Percentiles rank a stretch among this genome's conserved stretches.
These are phyloP conservation scores for Aspergillus fructus DNA, from an alignment of 2,329 filamentous ascomycete species.

Conservation along the genomic window DNA sequence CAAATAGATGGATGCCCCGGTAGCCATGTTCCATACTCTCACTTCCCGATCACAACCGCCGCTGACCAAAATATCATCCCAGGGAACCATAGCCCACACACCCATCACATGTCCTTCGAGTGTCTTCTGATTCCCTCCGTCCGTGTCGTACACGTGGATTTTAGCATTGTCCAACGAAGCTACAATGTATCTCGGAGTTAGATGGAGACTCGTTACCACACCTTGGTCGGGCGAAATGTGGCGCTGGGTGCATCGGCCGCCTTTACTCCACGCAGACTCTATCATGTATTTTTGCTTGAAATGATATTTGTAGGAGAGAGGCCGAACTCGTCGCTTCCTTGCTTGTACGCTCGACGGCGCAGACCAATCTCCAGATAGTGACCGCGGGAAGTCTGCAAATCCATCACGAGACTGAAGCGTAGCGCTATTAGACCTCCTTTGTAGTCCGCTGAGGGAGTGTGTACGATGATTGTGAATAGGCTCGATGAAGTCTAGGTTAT, in stretches of 20 bases:
- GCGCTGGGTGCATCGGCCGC: conserved; percentile 76
- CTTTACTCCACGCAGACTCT: conserved; percentile 92
- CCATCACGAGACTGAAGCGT: conserved; percentile 45
- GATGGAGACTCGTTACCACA: conserved; percentile 90
- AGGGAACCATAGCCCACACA: conserved; percentile 99
- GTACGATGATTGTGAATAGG: conserved; percentile 31
- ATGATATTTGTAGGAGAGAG: conserved; percentile 88
- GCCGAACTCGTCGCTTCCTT: conserved; percentile 56
- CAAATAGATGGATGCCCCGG: conserved; percentile 75
- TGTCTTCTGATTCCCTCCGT: conserved; percentile 83
- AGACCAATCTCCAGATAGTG: conserved; percentile 33
- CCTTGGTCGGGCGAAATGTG: conserved; percentile 96
- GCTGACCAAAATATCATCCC: conserved; percentile 91
- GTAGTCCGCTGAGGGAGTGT: conserved; percentile 21
- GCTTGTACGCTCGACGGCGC: conserved; percentile 31
- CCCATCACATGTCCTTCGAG: conserved; percentile 97
- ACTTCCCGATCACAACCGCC: conserved; percentile 97
- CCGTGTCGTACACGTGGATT: conserved; percentile 95
- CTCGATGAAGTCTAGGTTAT: conserved; percentile 37
- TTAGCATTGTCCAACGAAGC: conserved; percentile 97
- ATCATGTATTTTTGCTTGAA: conserved; percentile 98
- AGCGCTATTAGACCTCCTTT: conserved; percentile 26
- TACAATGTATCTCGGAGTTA: conserved; percentile 95
- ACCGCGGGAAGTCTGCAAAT: conserved; percentile 47
- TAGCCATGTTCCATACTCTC: conserved; percentile 92